phyloP scores from a whole-genome alignment of 2,329 filamentous ascomycete genomes.

The Aspergillus puulaauensis region DNA sequence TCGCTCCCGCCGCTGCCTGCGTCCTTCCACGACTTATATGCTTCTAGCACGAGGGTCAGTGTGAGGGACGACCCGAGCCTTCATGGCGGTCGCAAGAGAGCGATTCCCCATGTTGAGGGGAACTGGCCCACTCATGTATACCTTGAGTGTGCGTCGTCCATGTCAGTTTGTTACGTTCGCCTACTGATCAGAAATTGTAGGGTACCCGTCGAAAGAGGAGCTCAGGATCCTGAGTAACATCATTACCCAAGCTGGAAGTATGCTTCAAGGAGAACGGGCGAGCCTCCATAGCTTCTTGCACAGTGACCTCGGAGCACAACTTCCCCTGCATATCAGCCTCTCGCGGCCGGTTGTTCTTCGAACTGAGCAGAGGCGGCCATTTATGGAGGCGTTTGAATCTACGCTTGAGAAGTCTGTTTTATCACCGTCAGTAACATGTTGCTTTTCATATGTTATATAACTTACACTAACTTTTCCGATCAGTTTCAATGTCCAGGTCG shows the following conservation, averaged over 20 bases:
- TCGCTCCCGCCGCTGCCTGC: constrained; percentile 72
- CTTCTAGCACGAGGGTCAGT: constrained; percentile 73
- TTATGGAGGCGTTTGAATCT: constrained; percentile 57
- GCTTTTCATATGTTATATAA: not conserved
- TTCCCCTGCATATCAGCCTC: constrained; percentile 87
- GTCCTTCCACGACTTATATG: constrained; percentile 86
- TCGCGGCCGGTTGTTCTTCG: constrained; percentile 76
- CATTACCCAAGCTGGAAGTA: constrained; percentile 26
- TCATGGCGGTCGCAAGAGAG: constrained; percentile 80
- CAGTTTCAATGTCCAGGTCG: constrained; percentile 52
- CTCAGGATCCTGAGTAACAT: constrained; percentile 31
- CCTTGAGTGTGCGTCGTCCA: constrained; percentile 69
- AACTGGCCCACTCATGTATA: constrained; percentile 94
- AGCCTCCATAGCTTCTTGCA: constrained; percentile 67
- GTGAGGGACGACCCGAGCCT: constrained; percentile 78
- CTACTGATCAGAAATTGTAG: constrained; percentile 26
- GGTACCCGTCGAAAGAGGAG: constrained; percentile 41
- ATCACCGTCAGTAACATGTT: constrained; percentile 41
- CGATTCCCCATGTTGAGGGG: constrained; percentile 79
- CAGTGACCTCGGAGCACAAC: constrained; percentile 72
- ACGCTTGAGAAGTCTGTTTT: constrained; percentile 45
- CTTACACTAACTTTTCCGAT: constrained; percentile 10
- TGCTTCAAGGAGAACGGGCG: constrained; percentile 43
- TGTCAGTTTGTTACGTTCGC: not conserved
- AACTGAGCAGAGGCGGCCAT: constrained; percentile 69